Evolutionary conservation across 2,329 filamentous ascomycete genomes (phyloP).

Genomic region (Didymella lethalis): DNA sequence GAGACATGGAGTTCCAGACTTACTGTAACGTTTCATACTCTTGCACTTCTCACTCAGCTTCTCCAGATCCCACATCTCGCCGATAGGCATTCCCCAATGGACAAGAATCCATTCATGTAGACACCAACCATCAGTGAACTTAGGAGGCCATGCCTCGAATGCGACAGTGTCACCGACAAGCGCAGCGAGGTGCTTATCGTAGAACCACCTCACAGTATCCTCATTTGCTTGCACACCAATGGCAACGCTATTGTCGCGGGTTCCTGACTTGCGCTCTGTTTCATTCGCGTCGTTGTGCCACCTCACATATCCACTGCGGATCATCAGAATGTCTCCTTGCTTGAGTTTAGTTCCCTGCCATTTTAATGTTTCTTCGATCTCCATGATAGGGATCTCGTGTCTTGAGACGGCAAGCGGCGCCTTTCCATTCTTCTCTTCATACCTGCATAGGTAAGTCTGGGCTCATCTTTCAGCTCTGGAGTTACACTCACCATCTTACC

Average conservation of each 20-base stretch:
- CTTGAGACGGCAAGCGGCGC: conserved; percentile 37
- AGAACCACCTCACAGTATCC: conserved; percentile 49
- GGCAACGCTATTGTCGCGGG: conserved; percentile 42
- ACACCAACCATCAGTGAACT: conserved; percentile 42
- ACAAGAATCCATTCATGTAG: conserved; percentile 46
- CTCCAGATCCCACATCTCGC: conserved; percentile 57
- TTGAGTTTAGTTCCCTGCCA: conserved; percentile 41
- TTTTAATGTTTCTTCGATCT: conserved; percentile 40
- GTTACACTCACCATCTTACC: conserved; percentile 26
- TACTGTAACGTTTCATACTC: conserved; percentile 59
- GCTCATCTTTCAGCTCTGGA: no score
- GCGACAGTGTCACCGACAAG: conserved; percentile 52
- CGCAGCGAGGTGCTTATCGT: conserved; percentile 47
- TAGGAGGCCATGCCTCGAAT: conserved; percentile 50
- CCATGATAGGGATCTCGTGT: conserved; percentile 43
- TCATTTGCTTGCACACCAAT: conserved; percentile 47
- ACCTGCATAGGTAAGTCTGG: conserved; percentile 21
- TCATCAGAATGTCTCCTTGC: conserved; percentile 48
- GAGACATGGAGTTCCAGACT: not conserved
- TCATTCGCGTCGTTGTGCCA: conserved; percentile 45
- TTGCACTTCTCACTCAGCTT: conserved; percentile 63
- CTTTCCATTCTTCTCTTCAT: conserved; percentile 40
- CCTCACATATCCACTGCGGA: conserved; percentile 57
- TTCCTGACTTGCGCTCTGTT: conserved; percentile 40
- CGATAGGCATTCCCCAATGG: conserved; percentile 42